These are phyloP conservation scores for Xylaria palmicola DNA, from an alignment of 495 filamentous ascomycete genomes.

Conservation along the genomic window DNA sequence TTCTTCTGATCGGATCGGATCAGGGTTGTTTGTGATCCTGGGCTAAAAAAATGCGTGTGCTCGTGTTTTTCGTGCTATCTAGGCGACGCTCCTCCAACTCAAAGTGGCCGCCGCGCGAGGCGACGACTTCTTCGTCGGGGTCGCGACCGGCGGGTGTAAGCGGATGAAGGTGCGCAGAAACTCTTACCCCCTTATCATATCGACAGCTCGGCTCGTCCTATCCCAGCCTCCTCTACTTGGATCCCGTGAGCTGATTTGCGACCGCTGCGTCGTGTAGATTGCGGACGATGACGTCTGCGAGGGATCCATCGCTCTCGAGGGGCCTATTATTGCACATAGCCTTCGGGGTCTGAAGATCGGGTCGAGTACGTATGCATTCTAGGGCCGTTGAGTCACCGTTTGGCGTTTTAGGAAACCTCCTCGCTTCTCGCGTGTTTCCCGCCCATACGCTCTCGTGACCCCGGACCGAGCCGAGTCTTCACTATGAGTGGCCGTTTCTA, in stretches of 20 bases:
- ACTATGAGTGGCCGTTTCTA: background rate
- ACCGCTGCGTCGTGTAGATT: conserved; percentile 14
- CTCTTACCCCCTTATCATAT: background rate
- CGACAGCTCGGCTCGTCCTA: no score
- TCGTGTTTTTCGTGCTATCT: no score
- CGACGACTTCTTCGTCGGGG: conserved; percentile 39
- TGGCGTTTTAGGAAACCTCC: no score
- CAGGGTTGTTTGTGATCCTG: no score
- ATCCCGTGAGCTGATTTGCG: background rate
- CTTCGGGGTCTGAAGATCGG: conserved; percentile 45
- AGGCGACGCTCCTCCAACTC: conserved; percentile 47
- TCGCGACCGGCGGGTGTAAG: conserved; percentile 48
- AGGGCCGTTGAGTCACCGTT: background rate
- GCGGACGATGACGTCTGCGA: conserved; percentile 53
- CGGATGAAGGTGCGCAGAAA: conserved; percentile 37
- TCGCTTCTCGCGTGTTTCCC: no score
- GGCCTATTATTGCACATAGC: conserved; percentile 47
- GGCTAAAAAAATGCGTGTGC: no score
- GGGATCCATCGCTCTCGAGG: conserved; percentile 48
- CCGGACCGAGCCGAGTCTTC: background rate
- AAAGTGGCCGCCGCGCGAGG: conserved; percentile 46
- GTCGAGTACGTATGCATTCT: conserved; percentile 25
- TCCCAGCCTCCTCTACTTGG: no score
- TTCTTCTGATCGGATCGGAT: no score
- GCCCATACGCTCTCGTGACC: background rate